Evolutionary conservation across 352 stramenopile genomes (phyloP), one percentile per base, ranked within the genome.

Genomic region (Globisporangium yorkense): DNA sequence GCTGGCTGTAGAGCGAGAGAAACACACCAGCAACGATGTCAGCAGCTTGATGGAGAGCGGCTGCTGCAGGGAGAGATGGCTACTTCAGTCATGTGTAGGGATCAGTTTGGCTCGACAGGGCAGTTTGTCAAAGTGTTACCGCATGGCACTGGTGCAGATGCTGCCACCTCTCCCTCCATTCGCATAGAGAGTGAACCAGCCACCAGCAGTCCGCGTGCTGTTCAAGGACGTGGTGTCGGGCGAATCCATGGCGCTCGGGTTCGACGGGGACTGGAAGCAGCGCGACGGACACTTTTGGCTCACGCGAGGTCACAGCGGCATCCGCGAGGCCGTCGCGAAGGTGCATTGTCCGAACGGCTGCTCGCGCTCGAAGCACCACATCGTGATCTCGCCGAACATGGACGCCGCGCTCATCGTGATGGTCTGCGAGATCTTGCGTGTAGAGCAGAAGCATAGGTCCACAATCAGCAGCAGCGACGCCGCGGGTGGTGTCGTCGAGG

Each of bases 301-400:
- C 27, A 37, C 33, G 0, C 45, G 44, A 18, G 45, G 54, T 18
- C 18, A 9, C 4, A 13, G 2, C 16, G 20, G 43, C 12, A 15
- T 53, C 13, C 45, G 45, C 15, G 33, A 46, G 12, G 21, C 44
- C 2, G 46, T 61, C 3, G 46, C 16, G 2, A 61, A 40, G 5
- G 33, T 61, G 7, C 33, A 27, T 21, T 47, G 33, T 0, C 33
- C 35, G 6, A 2, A n/a, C 0, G 20, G 39, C 29, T 4, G n/a
- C 10, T 59, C 43, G 5, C 20, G 8, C 6, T 33, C 41, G 13
- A 18, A 37, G 13, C 21, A 56, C 18, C 52, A 73, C 45, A 68
- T 65, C 51, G 24, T 73, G n/a, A 59, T 73, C 20, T 59, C 59
- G 3, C 59, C 65, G 1, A 58, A 68, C 51, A 61, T 73, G n/a